A percentile compares a stretch with the other conserved stretches of the same genome.
phyloP scores from a whole-genome alignment of 2,329 filamentous ascomycete genomes.

The Drechslerella stenobrocha region DNA sequence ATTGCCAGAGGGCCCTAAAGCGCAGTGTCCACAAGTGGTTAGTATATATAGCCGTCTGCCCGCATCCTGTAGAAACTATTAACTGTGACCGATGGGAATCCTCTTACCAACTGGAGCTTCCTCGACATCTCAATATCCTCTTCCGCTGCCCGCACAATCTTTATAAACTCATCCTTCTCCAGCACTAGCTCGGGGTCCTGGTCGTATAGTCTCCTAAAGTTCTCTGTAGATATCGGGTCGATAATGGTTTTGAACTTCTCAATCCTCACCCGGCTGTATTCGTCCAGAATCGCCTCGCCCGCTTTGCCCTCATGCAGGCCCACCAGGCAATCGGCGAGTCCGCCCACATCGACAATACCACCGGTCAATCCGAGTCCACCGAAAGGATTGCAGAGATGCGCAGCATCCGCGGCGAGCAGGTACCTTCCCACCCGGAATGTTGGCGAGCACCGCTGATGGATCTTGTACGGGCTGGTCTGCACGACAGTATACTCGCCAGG shows the following conservation, averaged over 20 bases:
- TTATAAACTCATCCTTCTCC: conserved; percentile 45
- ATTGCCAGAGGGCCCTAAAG: conserved; percentile 30
- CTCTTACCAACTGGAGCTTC: conserved; percentile 29
- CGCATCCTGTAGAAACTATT: neutral
- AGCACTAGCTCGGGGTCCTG: conserved; percentile 32
- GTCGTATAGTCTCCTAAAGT: conserved; percentile 33
- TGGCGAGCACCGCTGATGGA: conserved; percentile 65
- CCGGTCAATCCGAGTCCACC: conserved; percentile 68
- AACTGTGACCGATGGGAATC: neutral
- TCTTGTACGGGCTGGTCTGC: conserved; percentile 65
- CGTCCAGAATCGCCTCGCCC: conserved; percentile 57
- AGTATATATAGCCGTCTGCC: neutral
- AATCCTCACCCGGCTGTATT: conserved; percentile 56
- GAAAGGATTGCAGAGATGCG: conserved; percentile 62
- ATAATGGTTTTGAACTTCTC: conserved; percentile 56
- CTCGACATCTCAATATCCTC: conserved; percentile 55
- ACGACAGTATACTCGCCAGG: conserved; percentile 63
- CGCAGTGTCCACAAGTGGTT: too few species aligned
- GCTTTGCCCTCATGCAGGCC: conserved; percentile 57
- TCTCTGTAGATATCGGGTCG: conserved; percentile 55
- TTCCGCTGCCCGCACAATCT: conserved; percentile 50
- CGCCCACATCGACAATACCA: conserved; percentile 67
- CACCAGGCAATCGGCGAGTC: conserved; percentile 63
- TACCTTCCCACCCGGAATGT: conserved; percentile 64
- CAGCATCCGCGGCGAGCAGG: conserved; percentile 65